Base-by-base conservation (phyloP, 2,329 filamentous ascomycete species). In the Neonectria hederae region DNA sequence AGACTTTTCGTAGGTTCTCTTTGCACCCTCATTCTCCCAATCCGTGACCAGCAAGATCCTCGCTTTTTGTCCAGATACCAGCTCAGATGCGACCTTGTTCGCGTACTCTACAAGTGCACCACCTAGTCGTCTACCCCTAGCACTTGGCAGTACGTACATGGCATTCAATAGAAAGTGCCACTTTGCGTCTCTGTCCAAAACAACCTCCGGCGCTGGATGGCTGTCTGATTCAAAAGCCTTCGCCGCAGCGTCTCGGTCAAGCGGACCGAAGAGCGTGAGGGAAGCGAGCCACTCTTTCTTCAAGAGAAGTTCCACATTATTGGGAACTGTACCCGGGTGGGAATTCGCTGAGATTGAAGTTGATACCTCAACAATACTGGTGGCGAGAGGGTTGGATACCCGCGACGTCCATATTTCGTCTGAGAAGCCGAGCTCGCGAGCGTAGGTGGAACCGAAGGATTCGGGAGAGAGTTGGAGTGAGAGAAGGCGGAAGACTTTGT, bases 1-100 rank as follows among this genome's bases (percentile, higher is more conserved):
- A 1, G 55, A 59, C n/a, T 69, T 70, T 14, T 69, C 64, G 14
- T 70, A 70, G 1, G 65, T 67, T 14, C 11, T 58, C 5, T 38
- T 53, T 1, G 68, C 68, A 1, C 52, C 45, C 5, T 58, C 30
- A 17, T 60, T 67, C 0, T 65, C 40, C 9, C 59, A 57, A 0
- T 67, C 63, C 13, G 67, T 46, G 3, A 70, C n/a, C 1, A 70
- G 35, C 0, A 59, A 58, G 1, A 70, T 1, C 10, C 53, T 59
- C 1, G 21, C 28, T 2, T 61, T 67, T 3, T 1, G 24, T 22
- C n/a, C 32, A 19, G 4, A 5, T 1, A 43, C 55, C 1, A 7
- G 19, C 22, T 54, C 49, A 0, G 21, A 24, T 0, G 38, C 52
- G 19, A 67, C 7, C 1, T 21, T 21, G 5, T 63, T 70, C 1